Conservation (phyloP, 192 early-diverging fungal species). For the Funneliformis geosporum region DNA sequence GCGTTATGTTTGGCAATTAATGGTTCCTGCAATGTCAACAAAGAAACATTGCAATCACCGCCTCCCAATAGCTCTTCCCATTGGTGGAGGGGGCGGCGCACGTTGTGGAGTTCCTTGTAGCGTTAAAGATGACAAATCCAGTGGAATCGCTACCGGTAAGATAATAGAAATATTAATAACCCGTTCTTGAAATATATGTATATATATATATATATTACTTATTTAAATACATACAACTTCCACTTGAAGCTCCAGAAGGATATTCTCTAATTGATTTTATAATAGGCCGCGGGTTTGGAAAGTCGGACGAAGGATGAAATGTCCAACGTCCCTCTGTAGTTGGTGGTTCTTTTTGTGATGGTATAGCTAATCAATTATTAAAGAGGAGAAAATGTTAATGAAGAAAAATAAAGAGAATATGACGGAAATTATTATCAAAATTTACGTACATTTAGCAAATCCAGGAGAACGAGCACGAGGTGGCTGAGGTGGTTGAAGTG, state of each 20-base stretch:
- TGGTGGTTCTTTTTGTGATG: conserved; percentile 39
- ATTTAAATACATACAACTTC: background rate
- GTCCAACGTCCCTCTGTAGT: conserved; percentile 49
- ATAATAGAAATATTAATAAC: background rate
- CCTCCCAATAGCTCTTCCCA: background rate
- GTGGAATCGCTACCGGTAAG: background rate
- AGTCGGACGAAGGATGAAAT: conserved; percentile 39
- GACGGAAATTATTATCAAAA: no score
- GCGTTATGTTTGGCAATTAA: no score
- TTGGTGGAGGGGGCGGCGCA: background rate
- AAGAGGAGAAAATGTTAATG: conserved; percentile 6
- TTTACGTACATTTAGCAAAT: no score
- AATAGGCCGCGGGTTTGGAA: conserved; percentile 38
- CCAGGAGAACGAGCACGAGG: conserved; percentile 20
- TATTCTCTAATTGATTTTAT: background rate
- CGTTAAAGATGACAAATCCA: background rate
- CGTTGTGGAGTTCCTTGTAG: no score
- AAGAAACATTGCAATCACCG: no score
- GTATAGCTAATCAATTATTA: background rate
- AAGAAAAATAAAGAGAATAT: background rate
- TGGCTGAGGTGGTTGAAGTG: conserved; percentile 19
- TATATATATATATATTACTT: background rate
- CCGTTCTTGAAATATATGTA: no score
- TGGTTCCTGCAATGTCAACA: no score
- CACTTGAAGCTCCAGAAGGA: background rate